Base-by-base conservation (phyloP, 768 basidiomycete species). In the Gloeophyllum trabeum region DNA sequence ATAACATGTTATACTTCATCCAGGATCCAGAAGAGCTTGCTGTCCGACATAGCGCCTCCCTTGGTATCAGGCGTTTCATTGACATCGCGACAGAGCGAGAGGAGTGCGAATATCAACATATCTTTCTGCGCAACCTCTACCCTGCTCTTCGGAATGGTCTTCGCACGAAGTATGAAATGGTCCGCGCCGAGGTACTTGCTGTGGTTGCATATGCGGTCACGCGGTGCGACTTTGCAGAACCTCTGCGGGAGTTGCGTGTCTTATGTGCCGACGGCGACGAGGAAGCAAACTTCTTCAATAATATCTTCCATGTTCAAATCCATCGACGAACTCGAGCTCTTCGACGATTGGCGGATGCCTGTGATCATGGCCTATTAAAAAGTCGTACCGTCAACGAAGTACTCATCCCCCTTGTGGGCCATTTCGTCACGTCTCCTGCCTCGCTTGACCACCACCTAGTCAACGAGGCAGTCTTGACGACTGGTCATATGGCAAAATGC, bases 261-360 rank as follows among this genome's bases (percentile, higher is more conserved):
- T 62, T 98, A 5, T 70, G 97, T 24, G 88, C 86, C 5, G 77
- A 70, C 14, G 93, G 89, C 1, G 92, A 98, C 54, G 81, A 86
- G 39, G 94, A 99, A 59, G 91, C 90, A 24, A 92, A 84, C 55
- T 93, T 98, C 65, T 98, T 99, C 73, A 82, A 81, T 67, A 99
- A 99, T 59, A 78, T 97, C 38, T 76, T 84, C 41, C 96, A 99
- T 55, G 76, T 98, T 35, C 96, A 99, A 61, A 64, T 83, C 2
- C 93, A 97, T 58, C 78, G 93, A 48, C 79, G 94, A 19, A 79
- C 81, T 1, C 66, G 94, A 45, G 93, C 94, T 2, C 67, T 96
- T 22, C 75, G 86, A 12, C 71, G 90, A n/a, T 73, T 97, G 16
- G 77, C 76, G 4, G 91, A 92, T 40, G 71, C 79, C 43, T 81